Base-by-base conservation (phyloP, 225 moss, liverwort and hornwort genomes). In the Climacium dendroides region DNA sequence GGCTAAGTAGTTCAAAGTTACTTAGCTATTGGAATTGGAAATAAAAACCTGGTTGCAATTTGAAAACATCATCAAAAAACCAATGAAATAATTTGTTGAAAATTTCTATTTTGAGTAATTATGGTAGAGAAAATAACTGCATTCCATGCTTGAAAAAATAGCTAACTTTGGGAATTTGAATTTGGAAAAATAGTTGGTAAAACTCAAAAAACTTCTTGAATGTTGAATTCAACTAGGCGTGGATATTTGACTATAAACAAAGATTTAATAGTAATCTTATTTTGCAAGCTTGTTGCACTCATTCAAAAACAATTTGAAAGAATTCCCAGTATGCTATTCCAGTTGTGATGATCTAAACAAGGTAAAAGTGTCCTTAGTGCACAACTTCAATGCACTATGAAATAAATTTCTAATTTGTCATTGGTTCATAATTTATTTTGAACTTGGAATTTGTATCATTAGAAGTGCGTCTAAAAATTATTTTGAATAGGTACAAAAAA, bases 261-360 rank as follows among this genome's bases (percentile, higher is more conserved):
- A 53, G 52, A 76, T 35, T 15, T 25, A 13, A 32, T 30, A 18
- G 2, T 35, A 23, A 23, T 48, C 19, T 32, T 47, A 20, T 23
- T 35, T 52, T 76, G 7, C 22, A 53, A 34, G 5, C 53, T 23
- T 23, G 32, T 32, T 35, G 53, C 35, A 76, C 15, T 50, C 34
- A 48, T 5, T 32, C 32, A 8, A 53, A 19, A 50, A 4, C 3
- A 13, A 8, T 22, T 52, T 53, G 53, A 53, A 76, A 53, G 12
- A 76, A 35, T 14, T 35, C 2, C 9, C n/a, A n/a, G n/a, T n/a
- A n/a, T n/a, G 25, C 7, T 39, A 41, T 26, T 43, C 4, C 1
- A 0, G 4, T 24, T 24, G 7, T 24, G 7, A 69, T 41, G 41
- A 5, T 70, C 3, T 25, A 41, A 28, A 43, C 0, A 41, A 0